Evolutionary conservation across 2,329 filamentous ascomycete species (phyloP).

Genomic region (Venturia pyrina): DNA sequence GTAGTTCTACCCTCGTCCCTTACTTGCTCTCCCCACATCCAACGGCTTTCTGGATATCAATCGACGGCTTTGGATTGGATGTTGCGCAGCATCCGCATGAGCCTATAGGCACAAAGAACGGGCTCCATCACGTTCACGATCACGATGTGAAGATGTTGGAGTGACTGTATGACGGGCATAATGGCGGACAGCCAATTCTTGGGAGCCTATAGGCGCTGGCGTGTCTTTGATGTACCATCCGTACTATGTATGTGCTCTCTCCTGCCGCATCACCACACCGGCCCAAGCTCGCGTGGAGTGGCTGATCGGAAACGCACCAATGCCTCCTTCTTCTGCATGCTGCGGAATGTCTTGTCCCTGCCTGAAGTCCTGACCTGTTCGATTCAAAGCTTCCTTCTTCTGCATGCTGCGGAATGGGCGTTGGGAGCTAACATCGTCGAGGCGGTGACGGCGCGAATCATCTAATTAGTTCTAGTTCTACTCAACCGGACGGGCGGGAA

Average conservation of each 20-base stretch:
- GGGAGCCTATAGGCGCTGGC: background rate
- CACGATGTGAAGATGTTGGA: background rate
- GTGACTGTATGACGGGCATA: background rate
- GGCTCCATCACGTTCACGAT: background rate
- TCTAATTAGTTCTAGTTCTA: no score
- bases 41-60: background rate
- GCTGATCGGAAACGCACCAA: background rate
- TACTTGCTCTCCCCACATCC: background rate
- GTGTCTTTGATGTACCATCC: background rate
- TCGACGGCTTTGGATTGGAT: background rate
- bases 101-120: background rate
- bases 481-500: background rate
- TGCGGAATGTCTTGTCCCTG: background rate
- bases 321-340: background rate
- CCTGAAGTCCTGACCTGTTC: no score
- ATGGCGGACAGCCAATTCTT: no score
- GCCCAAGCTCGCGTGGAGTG: background rate
- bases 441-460: background rate
- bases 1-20: background rate
- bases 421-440: background rate
- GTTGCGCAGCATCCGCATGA: background rate
- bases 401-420: no score
- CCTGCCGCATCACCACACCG: background rate
- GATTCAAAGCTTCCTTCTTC: no score
- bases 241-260: background rate